Evolutionary conservation across 306 rosid genomes (phyloP).

Genomic region (Luffa aegyptiaca): DNA sequence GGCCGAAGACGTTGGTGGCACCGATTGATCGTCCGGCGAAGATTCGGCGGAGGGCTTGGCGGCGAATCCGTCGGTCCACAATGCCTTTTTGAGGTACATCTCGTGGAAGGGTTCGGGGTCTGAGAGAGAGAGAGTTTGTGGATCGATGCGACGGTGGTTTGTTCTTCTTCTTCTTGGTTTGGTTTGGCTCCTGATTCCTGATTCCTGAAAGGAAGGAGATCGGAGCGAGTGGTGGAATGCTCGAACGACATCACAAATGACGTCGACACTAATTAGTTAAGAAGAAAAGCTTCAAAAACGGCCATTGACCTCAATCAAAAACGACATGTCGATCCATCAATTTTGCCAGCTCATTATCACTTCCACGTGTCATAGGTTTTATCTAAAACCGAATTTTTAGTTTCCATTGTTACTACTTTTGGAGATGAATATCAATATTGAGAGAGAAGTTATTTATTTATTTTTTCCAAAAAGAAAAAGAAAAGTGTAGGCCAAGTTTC

Average conservation of each 20-base stretch:
- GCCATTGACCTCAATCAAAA: neutral
- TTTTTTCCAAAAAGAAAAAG: no score
- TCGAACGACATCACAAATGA: neutral
- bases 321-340: neutral
- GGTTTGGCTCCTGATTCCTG: no score
- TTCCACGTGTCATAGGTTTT: neutral
- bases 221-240: neutral
- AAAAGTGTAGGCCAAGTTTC: no score
- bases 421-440: no score
- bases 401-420: no score
- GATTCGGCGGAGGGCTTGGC: slow-evolving; percentile 21
- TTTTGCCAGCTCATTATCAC: neutral
- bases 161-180: neutral
- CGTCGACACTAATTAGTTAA: neutral
- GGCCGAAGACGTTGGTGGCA: slow-evolving; percentile 5
- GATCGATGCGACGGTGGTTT: neutral
- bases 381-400: neutral
- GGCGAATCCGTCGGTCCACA: slow-evolving; percentile 53
- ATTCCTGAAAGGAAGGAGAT: neutral
- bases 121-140: neutral
- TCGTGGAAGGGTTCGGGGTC: neutral
- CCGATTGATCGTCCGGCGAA: slow-evolving; percentile 12
- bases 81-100: slow-evolving; percentile 67
- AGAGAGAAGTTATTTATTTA: no score
- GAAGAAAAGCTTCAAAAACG: neutral